Percentiles rank a stretch among this genome's conserved stretches.
These are phyloP conservation scores for Aureobasidium sp. DNA, from an alignment of 2,329 filamentous ascomycete genomes.

Conservation along the genomic window DNA sequence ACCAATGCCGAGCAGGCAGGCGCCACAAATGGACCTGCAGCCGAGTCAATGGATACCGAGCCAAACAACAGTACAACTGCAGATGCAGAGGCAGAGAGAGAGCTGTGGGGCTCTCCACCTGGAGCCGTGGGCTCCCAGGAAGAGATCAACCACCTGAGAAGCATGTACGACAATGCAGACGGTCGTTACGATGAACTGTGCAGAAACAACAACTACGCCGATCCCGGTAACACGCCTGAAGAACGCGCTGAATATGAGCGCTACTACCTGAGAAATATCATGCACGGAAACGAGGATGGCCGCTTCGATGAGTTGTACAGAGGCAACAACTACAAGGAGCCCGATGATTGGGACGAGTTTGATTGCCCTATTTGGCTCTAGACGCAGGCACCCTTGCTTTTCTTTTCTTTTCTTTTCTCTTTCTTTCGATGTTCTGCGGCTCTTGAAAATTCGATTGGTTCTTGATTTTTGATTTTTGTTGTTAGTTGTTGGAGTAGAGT, in stretches of 20 bases:
- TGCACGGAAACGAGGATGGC: background rate
- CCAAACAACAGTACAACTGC: background rate
- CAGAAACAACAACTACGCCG: background rate
- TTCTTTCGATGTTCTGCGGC: too few relatives aligned
- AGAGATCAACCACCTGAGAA: background rate
- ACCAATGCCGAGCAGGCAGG: background rate
- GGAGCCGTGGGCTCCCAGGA: background rate
- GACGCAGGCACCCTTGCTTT: background rate
- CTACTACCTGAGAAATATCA: background rate
- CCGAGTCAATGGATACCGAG: background rate
- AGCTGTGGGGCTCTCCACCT: background rate
- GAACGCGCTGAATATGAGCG: background rate
- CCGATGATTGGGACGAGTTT: background rate
- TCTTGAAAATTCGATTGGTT: background rate
- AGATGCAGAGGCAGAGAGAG: background rate
- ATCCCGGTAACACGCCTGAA: too few relatives aligned
- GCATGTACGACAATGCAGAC: background rate
- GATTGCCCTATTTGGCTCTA: background rate
- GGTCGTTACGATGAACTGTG: background rate
- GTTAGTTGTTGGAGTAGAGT: background rate
- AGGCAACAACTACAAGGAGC: background rate
- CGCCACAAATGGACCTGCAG: background rate
- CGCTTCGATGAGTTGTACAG: background rate
- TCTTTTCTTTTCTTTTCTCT: background rate
- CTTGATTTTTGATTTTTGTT: background rate